Evolutionary conservation across 202 grass and related monocot species (phyloP), one percentile per base, ranked within the genome.

Genomic region (Dendrocalamus latiflorus): DNA sequence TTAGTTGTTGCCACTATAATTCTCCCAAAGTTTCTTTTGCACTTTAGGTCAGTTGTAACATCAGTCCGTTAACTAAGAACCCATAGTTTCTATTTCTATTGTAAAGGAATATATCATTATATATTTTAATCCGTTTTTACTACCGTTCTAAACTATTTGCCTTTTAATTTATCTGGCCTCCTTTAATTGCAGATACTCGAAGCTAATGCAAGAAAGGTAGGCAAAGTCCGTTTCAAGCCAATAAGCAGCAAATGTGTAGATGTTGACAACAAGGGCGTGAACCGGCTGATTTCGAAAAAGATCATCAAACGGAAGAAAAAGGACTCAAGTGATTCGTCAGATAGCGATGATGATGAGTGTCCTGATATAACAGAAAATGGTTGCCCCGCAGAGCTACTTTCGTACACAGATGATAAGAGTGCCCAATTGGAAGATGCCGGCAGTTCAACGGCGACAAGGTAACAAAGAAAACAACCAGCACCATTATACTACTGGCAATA

Each of bases 241-340:
- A n/a, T n/a, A n/a, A n/a, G n/a, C n/a, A n/a, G n/a, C n/a, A n/a
- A n/a, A 72, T 85, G 68, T 91, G 79, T 85, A 43, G 86, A 83
- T 63, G 63, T 71, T 21, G 89, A 90, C 49, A 86, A 65, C 72
- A 92, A 94, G 62, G 93, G 84, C 26, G 81, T 83, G 78, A 96
- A 96, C 79, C 78, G 86, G 76, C 41, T 96, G 48, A 71, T 99
- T 84, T 86, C 87, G 4, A 91, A 87, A 71, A 96, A 96, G 75
- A 75, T 96, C 33, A 70, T 99, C 77, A 99, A 96, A 73, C 88
- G 91, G 86, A 99, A 96, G 96, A 94, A 94, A 62, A 76, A 93
- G 67, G 70, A 59, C 44, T 68, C 66, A 25, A 62, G 7, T 79
- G 83, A 90, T 68, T 51, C 66, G 59, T 71, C 45, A 0, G 59